Base-by-base conservation (phyloP, 208 protist genomes). In the Phytomonas sp. region DNA sequence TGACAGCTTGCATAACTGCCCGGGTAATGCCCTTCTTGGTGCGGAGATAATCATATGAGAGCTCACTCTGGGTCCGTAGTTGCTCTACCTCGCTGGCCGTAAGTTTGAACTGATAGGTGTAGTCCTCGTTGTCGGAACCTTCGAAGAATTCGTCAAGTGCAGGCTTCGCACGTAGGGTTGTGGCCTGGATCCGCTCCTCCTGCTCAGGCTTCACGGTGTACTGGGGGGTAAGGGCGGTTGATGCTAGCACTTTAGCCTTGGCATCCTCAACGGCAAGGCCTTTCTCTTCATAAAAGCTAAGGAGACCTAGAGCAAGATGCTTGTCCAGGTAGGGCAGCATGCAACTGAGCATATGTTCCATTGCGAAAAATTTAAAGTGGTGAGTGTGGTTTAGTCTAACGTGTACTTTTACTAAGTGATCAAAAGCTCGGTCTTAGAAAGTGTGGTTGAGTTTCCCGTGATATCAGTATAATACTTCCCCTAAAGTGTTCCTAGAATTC, bases 321-420 rank as follows among this genome's bases (percentile, higher is more conserved):
- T 95, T 95, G 75, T 95, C 91, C 70, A 95, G 83, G 66, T 89
- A 83, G 29, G 91, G 88, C 29, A 92, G 73, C 60, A 94, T 56
- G 76, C 80, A 81, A 61, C 60, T 71, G 64, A 95, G 77, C 75
- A 93, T 91, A 11, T 92, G 82, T 69, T 80, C 81, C 79, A 83
- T 84, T 52, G 42, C 62, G n/a, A 49, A 31, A 16, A 14, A 12
- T 32, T 33, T 19, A 29, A 40, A 71, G 37, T 30, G 31, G 69
- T 36, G 73, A 62, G 16, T 31, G 59, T 60, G 23, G 2, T 37
- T 65, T 4, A 65, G 33, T 26, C 36, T 65, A 65, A 37, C 19
- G n/a, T 60, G 23, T 69, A 19, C 14, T 1, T 52, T 30, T 69
- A 32, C 7, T 64, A 69, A 69, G 37, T 8, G 32, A 34, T 69